Conservation (phyloP, 305 asterid species). For the Solanum chacoense region DNA sequence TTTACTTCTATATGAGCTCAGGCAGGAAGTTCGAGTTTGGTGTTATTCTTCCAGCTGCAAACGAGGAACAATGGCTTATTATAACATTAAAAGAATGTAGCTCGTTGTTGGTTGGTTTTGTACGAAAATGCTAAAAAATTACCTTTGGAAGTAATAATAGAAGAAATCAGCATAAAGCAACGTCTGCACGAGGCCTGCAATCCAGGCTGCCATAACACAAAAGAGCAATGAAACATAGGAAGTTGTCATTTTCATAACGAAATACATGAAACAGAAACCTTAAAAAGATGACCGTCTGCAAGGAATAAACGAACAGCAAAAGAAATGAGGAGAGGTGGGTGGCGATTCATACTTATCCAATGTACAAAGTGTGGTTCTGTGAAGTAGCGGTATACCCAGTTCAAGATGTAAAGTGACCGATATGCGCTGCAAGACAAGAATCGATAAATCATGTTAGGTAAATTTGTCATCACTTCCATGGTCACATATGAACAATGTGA, state of each 20-base stretch:
- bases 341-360: slow-evolving; percentile 61
- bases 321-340: slow-evolving; percentile 9
- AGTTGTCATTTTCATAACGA: neutral
- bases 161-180: slow-evolving; percentile 86
- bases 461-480: neutral
- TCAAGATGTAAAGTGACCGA: slow-evolving; percentile 73
- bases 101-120: neutral
- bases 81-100: neutral
- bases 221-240: neutral
- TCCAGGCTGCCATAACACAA: slow-evolving; percentile 58
- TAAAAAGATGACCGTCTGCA: neutral
- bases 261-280: neutral
- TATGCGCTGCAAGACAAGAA: slow-evolving; percentile 50
- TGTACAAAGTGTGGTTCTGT: slow-evolving; percentile 75
- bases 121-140: neutral
- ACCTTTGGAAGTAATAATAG: slow-evolving; percentile 94
- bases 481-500: neutral
- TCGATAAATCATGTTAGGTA: neutral
- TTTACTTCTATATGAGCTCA: slow-evolving; percentile 17
- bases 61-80: neutral
- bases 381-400: slow-evolving; percentile 94
- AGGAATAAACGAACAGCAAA: neutral
- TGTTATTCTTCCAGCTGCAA: slow-evolving; percentile 84
- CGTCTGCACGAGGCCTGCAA: slow-evolving; percentile 80
- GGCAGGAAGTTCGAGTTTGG: slow-evolving; percentile 74